A percentile compares a stretch with the other conserved stretches of the same genome.
phyloP scores from a whole-genome alignment of 192 early-diverging fungal species.

The Rhizophagus sp. region DNA sequence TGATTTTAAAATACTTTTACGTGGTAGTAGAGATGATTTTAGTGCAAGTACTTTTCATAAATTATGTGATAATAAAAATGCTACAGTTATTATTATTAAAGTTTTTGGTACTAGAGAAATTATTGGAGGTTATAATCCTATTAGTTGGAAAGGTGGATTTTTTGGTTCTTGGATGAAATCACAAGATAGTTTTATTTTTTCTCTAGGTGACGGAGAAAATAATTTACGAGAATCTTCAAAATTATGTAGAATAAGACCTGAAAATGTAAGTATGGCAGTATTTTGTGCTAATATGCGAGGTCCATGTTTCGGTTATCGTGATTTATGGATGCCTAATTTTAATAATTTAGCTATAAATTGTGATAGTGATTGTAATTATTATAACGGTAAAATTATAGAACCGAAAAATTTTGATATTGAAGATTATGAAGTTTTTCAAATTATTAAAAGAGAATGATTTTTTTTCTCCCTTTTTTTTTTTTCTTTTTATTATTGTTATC shows the following conservation, averaged over 20 bases:
- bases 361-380: background rate
- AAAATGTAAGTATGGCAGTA: constrained; percentile 4
- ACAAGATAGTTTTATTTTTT: constrained; percentile 29
- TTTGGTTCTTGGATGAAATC: constrained; percentile 1
- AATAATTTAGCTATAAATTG: constrained; percentile 7
- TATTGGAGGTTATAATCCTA: constrained; percentile 25
- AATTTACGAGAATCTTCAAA: background rate
- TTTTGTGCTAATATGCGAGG: background rate
- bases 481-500: too few species aligned
- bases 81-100: constrained; percentile 13
- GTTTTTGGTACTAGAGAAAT: background rate
- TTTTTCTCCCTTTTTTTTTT: too few species aligned
- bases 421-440: constrained; percentile 29
- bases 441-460: background rate
- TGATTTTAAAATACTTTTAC: constrained; percentile 3
- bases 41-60: constrained; percentile 12
- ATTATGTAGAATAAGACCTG: background rate
- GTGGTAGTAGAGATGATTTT: constrained; percentile 21
- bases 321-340: constrained; percentile 21
- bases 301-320: constrained; percentile 12
- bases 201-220: background rate
- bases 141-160: constrained; percentile 9
- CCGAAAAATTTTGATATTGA: background rate
- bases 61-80: constrained; percentile 12
- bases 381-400: background rate